Conservation (phyloP, 306 rosid species). For the Vigna unguiculata region DNA sequence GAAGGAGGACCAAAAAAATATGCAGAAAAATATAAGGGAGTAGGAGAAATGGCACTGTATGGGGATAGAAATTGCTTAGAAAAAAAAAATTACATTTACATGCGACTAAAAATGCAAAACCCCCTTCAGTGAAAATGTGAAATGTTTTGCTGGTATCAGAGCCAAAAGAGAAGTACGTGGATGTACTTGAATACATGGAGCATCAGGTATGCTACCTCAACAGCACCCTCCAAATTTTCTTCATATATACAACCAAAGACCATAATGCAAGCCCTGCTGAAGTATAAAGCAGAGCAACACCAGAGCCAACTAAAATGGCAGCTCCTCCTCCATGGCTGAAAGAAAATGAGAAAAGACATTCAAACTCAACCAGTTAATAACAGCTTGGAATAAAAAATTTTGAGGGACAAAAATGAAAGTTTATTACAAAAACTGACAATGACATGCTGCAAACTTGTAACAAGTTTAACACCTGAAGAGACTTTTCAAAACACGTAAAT, state of each 20-base stretch:
- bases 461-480: not conserved
- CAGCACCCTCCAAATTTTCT: constrained; percentile 85
- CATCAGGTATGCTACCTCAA: constrained; percentile 58
- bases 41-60: constrained; percentile 33
- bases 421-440: constrained; percentile 14
- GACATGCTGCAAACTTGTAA: constrained; percentile 2
- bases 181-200: constrained; percentile 39
- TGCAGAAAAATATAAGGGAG: not conserved
- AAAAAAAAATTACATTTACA: constrained; percentile 40
- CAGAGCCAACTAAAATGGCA: constrained; percentile 68
- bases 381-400: constrained; percentile 6
- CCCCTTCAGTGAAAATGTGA: constrained; percentile 31
- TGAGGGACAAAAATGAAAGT: constrained; percentile 18
- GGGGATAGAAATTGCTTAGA: not conserved
- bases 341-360: constrained; percentile 2
- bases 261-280: constrained; percentile 97
- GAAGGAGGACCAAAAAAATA: constrained; percentile 13
- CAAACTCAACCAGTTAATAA: constrained; percentile 11
- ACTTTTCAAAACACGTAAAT: not conserved
- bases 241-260: constrained; percentile 87
- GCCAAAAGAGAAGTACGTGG: constrained; percentile 30
- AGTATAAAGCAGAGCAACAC: constrained; percentile 81
- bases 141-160: not conserved
- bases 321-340: constrained; percentile 86
- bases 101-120: constrained; percentile 41